A percentile compares a stretch with the other conserved stretches of the same genome.
These are phyloP conservation scores for Starmerella geochares DNA, from an alignment of 805 yeast genomes.

Conservation along the genomic window DNA sequence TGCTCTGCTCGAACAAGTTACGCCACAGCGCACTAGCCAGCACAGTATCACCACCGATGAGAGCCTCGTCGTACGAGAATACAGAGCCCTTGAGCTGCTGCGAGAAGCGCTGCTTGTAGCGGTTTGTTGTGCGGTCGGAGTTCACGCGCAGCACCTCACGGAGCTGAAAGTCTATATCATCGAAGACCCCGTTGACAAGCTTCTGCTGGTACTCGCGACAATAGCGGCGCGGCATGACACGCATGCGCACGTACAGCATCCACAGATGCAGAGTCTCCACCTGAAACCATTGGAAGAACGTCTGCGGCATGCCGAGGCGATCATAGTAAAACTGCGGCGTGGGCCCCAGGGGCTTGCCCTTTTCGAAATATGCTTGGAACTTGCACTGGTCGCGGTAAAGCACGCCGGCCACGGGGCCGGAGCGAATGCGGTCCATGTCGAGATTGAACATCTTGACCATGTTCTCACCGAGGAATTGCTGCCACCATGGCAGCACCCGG, in stretches of 20 bases:
- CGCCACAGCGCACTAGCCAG: slow-evolving; percentile 45
- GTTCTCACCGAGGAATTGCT: slow-evolving; percentile 29
- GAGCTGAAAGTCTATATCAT: slow-evolving; percentile 78
- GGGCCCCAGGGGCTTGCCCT: slow-evolving; percentile 39
- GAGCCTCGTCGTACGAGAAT: slow-evolving; percentile 86
- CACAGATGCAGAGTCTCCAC: slow-evolving; percentile 83
- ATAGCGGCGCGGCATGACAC: slow-evolving; percentile 86
- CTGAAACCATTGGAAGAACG: slow-evolving; percentile 95
- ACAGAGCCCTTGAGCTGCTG: slow-evolving; percentile 82
- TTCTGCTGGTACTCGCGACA: slow-evolving; percentile 88
- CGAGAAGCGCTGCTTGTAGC: slow-evolving; percentile 80
- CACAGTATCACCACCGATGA: slow-evolving; percentile 57
- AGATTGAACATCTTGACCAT: slow-evolving; percentile 43
- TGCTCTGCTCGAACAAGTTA: slow-evolving; percentile 79
- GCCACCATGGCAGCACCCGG: slow-evolving; percentile 28
- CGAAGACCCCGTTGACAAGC: slow-evolving; percentile 75
- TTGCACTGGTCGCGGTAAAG: slow-evolving; percentile 79
- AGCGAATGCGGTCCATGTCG: slow-evolving; percentile 85
- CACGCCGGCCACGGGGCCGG: slow-evolving; percentile 92
- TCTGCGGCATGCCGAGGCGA: slow-evolving; percentile 66
- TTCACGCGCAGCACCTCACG: slow-evolving; percentile 76
- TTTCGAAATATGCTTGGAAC: slow-evolving; percentile 48
- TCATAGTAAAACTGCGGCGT: slow-evolving; percentile 79
- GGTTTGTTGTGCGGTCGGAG: slow-evolving; percentile 72
- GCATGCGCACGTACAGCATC: slow-evolving; percentile 89